phyloP scores from a whole-genome alignment of 768 basidiomycete genomes.

The Pluteus cervinus region DNA sequence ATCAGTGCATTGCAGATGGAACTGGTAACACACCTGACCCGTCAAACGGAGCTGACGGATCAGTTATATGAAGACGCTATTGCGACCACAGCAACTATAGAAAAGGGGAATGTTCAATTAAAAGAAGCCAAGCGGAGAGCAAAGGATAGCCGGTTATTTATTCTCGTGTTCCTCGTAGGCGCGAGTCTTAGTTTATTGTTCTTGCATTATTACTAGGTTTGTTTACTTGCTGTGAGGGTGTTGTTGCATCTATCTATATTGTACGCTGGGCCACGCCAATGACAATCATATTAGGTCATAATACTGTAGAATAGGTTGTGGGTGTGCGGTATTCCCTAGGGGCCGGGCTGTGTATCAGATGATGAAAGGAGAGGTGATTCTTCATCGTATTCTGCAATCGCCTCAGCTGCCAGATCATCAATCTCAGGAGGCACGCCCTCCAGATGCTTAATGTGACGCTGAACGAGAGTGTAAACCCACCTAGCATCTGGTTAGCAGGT shows the following conservation, averaged over 20 bases:
- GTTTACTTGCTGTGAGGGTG: conserved; percentile 9
- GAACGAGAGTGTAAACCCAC: conserved; percentile 60
- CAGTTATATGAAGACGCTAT: conserved; percentile 94
- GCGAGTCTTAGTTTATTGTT: conserved; percentile 90
- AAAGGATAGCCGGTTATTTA: conserved; percentile 82
- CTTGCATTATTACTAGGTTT: conserved; percentile 77
- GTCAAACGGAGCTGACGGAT: conserved; percentile 90
- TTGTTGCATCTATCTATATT: conserved; percentile 10
- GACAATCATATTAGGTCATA: background rate
- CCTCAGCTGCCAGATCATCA: conserved; percentile 53
- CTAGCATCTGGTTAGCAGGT: conserved; percentile 24
- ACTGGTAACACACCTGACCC: conserved; percentile 79
- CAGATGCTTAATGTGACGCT: conserved; percentile 51
- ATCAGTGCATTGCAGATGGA: conserved; percentile 93
- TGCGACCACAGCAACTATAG: conserved; percentile 76
- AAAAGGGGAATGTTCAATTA: conserved; percentile 87
- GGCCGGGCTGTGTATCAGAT: conserved; percentile 2
- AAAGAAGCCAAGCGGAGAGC: conserved; percentile 84
- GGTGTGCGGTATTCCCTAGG: conserved; percentile 1
- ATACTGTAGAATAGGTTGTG: conserved; percentile 9
- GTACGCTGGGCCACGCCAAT: background rate
- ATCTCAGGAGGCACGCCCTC: conserved; percentile 41
- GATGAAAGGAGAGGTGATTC: conserved; percentile 49
- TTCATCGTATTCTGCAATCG: conserved; percentile 55
- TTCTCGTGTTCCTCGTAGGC: conserved; percentile 87